Percentiles rank a stretch among this genome's conserved stretches.
Conservation (phyloP, 768 basidiomycete species). For the Tremella yokohamensis region DNA sequence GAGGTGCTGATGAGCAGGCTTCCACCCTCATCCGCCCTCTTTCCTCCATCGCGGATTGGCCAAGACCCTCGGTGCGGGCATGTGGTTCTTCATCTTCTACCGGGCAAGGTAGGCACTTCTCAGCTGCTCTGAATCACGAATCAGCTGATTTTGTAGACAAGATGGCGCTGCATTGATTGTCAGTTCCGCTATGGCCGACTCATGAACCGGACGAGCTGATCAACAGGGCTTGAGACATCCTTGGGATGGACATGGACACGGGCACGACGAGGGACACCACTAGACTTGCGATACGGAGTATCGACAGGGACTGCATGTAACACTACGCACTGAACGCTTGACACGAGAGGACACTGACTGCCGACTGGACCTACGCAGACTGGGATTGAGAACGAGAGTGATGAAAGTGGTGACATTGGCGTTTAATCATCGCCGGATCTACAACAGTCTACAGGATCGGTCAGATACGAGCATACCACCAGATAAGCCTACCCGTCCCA, state of each 20-base stretch:
- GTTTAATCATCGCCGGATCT: no score
- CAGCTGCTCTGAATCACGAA: conserved; percentile 1
- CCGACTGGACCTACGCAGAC: no score
- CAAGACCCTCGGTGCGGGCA: conserved; percentile 81
- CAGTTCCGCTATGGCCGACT: conserved; percentile 27
- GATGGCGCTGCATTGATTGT: conserved; percentile 74
- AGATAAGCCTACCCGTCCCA: no score
- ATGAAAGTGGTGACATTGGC: no score
- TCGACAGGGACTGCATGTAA: background rate
- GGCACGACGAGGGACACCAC: conserved; percentile 53
- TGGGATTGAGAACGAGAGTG: no score
- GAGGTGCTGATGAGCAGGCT: conserved; percentile 56
- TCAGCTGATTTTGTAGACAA: conserved; percentile 56
- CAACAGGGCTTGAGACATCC: conserved; percentile 55
- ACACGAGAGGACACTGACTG: no score
- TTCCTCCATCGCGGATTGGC: conserved; percentile 71
- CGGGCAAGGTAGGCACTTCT: conserved; percentile 68
- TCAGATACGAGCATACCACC: no score
- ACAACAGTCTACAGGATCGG: no score
- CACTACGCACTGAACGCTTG: no score
- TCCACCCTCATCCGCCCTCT: conserved; percentile 81
- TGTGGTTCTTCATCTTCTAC: conserved; percentile 99
- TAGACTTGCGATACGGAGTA: conserved; percentile 1
- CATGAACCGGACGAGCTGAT: no score
- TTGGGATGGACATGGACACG: conserved; percentile 64